Evolutionary conservation across 2,329 filamentous ascomycete species (phyloP), one percentile per base, ranked within the genome.

Genomic region (Neonectria faginata): DNA sequence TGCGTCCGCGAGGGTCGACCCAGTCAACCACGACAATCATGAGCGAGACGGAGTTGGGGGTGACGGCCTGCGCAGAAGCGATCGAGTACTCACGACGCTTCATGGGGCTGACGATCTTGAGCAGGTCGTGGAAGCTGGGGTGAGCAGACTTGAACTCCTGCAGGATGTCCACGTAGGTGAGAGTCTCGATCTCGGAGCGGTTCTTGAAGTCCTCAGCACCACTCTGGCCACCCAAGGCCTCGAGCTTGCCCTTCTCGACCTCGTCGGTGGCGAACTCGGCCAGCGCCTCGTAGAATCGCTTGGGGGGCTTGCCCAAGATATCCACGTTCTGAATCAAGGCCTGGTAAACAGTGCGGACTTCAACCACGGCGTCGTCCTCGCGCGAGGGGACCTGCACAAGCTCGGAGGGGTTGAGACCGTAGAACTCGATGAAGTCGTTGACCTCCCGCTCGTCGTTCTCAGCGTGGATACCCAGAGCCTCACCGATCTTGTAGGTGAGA

Each of bases 31-130:
- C 97, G 65, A 99, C 96, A 75, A 99, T 97, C 89, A 98, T 96
- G 68, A 99, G 89, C 9, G 94, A 88, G 63, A 99, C 94, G n/a
- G 88, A 90, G 76, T 85, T 94, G 20, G 96, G 94, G 0, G 93
- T 94, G 44, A 98, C 95, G 74, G 95, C 93, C 82, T 99, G 96
- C 60, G 94, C 96, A 3, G 96, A 98, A 20, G 96, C 96, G 72
- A 99, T 98, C n/a, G 93, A 97, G 86, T 99, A 99, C 82, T 99
- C 96, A 74, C 96, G 89, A 66, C 96, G 92, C 87, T 99, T 99
- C 84, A 97, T 90, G 12, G 96, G 95, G 69, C 86, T 88, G 69
- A 99, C 92, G 66, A 99, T 93, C 75, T 90, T 91, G 68, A 92
- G 88, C 62, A 99, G 91, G 73, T 98, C 94, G 76, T 94, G 88